Conservation (phyloP, 352 stramenopile species). For the Pythium phragmitis region DNA sequence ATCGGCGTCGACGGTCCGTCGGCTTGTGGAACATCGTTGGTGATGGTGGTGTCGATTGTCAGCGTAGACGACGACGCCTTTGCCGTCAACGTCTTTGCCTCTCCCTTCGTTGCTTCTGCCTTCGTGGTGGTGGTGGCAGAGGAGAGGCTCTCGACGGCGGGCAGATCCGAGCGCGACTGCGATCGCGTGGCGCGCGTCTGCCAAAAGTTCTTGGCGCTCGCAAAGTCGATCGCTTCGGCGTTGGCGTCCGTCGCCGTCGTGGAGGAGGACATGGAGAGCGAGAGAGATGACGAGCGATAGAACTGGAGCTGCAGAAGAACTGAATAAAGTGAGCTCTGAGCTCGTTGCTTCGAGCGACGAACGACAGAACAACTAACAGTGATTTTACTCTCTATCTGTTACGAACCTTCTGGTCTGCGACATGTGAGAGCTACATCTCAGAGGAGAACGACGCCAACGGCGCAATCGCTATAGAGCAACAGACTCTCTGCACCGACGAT, state of each 20-base stretch:
- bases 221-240: conserved; percentile 34
- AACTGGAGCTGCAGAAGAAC: neutral
- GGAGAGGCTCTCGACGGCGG: neutral
- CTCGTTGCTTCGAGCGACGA: too few relatives aligned
- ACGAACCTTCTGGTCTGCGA: conserved; percentile 3
- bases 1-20: conserved; percentile 14
- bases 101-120: neutral
- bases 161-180: conserved; percentile 20
- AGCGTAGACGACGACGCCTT: neutral
- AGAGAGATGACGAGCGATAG: neutral
- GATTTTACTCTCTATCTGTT: neutral
- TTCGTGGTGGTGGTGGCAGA: neutral
- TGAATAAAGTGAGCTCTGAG: too few relatives aligned
- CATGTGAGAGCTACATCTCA: conserved; percentile 3
- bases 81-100: neutral
- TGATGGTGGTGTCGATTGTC: neutral
- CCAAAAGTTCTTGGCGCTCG: conserved; percentile 66
- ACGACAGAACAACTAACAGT: neutral
- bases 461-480: too few relatives aligned
- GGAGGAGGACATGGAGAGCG: conserved; percentile 6
- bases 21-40: neutral
- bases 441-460: too few relatives aligned
- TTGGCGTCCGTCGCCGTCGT: conserved; percentile 4
- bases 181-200: conserved; percentile 49
- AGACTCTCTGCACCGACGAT: too few relatives aligned